Base-by-base conservation (phyloP, 2,329 filamentous ascomycete species). In the Zymoseptoria brevis region DNA sequence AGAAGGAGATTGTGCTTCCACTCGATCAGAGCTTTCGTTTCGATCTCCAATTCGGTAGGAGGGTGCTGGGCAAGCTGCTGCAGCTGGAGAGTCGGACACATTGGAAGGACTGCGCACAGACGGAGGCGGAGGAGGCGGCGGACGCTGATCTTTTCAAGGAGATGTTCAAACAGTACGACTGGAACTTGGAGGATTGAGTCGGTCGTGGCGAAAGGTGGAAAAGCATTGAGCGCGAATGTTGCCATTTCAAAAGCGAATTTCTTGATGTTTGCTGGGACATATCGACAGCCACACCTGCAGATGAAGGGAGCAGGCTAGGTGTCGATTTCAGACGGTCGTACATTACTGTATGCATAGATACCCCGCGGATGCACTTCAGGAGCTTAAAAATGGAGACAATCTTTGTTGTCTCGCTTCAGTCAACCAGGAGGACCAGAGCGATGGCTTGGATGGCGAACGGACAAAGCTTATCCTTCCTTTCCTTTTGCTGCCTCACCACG, bases 1-100 rank as follows among this genome's bases (percentile, higher is more conserved):
- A 84, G 64, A 80, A 83, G 70, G 84, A 88, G 62, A 86, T 86
- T 65, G 86, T 84, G 58, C 78, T 96, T 59, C 80, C 92, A 56
- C 83, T 97, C 77, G 84, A 84, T 6, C 80, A 96, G 8, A 85
- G 83, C 19, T 83, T 88, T 63, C 83, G 87, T 13, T 97, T 99
- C 72, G 91, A 96, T 71, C 75, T 96, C 52, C 93, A 97, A 71
- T 97, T 96, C 69, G 91, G 89, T 3, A 82, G 95, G 49, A 84
- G 86, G 51, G 94, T 96, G 3, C 78, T 97, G 72, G 93, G 90
- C 1, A 96, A 96, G 75, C 77, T 99, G 55, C 79, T 99, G 55
- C 84, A 85, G 2, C 75, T 97, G 52, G 90, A 96, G 73, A 77
- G 83, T 51, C 81, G 94, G n/a, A 76, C 87, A 56, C 80, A 90